These are phyloP conservation scores for Annulohypoxylon moriforme DNA, from an alignment of 495 filamentous ascomycete genomes.

Conservation along the genomic window DNA sequence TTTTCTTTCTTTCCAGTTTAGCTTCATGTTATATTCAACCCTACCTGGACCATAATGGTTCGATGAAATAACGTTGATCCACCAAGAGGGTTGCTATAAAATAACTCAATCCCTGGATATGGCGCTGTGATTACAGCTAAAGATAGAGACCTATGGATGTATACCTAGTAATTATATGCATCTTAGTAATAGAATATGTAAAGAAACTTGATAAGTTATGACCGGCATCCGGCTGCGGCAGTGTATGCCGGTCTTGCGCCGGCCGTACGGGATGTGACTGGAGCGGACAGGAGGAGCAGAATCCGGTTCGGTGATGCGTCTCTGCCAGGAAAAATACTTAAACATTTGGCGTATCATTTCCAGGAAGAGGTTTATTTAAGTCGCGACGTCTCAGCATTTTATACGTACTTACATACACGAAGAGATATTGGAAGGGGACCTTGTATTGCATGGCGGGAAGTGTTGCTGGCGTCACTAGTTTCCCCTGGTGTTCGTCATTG, in stretches of 20 bases:
- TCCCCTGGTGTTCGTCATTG: conserved; percentile 1
- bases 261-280: conserved; percentile 2
- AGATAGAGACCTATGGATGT: not conserved
- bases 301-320: conserved; percentile 27
- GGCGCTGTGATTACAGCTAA: not conserved
- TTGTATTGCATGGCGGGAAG: not conserved
- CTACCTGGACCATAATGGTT: too few relatives aligned
- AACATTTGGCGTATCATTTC: conserved; percentile 20
- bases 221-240: conserved; percentile 11
- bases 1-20: not conserved
- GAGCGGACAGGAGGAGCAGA: conserved; percentile 7
- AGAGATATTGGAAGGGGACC: not conserved
- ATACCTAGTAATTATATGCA: not conserved
- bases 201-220: not conserved
- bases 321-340: conserved; percentile 9
- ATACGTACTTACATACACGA: not conserved
- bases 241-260: conserved; percentile 16
- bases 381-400: conserved; percentile 9
- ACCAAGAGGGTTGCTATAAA: too few relatives aligned
- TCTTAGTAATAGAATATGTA: not conserved
- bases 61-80: not conserved
- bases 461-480: conserved; percentile 27
- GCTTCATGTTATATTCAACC: not conserved
- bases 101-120: not conserved
- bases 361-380: not conserved